phyloP scores from a whole-genome alignment of 352 stramenopile genomes.

The Phytophthora cajani region DNA sequence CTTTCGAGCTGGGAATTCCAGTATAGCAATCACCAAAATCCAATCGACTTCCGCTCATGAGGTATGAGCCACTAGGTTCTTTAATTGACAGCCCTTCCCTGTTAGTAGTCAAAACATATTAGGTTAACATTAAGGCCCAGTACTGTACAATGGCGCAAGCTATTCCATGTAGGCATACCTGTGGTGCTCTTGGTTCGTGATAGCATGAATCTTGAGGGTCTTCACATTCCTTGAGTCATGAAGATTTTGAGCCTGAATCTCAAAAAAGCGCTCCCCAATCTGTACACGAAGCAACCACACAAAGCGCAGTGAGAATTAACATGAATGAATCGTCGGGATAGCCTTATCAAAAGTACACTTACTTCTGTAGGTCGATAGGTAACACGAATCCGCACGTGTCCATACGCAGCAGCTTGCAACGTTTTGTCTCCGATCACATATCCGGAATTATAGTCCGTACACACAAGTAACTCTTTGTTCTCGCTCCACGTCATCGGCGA shows the following conservation, averaged over 20 bases:
- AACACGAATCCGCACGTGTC: slow-evolving; percentile 86
- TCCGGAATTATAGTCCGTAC: slow-evolving; percentile 88
- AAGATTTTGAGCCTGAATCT: slow-evolving; percentile 88
- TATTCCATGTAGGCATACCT: slow-evolving; percentile 43
- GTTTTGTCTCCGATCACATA: slow-evolving; percentile 85
- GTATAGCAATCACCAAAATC: slow-evolving; percentile 92
- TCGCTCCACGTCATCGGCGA: slow-evolving; percentile 79
- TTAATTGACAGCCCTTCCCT: slow-evolving; percentile 90
- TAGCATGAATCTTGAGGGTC: slow-evolving; percentile 84
- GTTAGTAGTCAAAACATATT: slow-evolving; percentile 1
- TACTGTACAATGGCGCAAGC: background rate
- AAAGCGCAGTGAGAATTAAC: slow-evolving; percentile 20
- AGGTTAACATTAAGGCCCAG: background rate
- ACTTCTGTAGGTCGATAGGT: slow-evolving; percentile 87
- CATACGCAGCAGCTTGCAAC: slow-evolving; percentile 82
- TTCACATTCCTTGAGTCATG: slow-evolving; percentile 88
- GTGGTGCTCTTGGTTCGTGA: slow-evolving; percentile 90
- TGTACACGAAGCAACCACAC: slow-evolving; percentile 30
- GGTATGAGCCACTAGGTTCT: slow-evolving; percentile 79
- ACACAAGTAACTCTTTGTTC: slow-evolving; percentile 75
- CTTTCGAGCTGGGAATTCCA: slow-evolving; percentile 82
- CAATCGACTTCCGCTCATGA: slow-evolving; percentile 89
- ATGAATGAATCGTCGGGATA: background rate
- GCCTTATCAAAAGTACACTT: slow-evolving; percentile 15
- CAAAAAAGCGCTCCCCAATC: slow-evolving; percentile 87